These are phyloP conservation scores for Cornus controversa DNA, from an alignment of 148 eudicot species.

Conservation along the genomic window DNA sequence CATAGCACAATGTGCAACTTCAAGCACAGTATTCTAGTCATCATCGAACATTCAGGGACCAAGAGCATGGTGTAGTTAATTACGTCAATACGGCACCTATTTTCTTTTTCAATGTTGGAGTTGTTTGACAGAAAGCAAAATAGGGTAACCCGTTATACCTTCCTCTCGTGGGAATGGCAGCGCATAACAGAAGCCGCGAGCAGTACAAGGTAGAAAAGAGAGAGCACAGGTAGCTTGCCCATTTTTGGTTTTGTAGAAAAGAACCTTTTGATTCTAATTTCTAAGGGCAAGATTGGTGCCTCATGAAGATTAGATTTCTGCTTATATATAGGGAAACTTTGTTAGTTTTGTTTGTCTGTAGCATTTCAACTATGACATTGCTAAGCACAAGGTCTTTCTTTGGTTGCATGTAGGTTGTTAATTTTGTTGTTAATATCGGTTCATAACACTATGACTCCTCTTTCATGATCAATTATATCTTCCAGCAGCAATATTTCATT, in stretches of 20 bases:
- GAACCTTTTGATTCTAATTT: background rate
- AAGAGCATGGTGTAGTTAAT: too few relatives aligned
- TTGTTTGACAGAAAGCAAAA: background rate
- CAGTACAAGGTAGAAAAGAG: background rate
- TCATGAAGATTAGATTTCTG: background rate
- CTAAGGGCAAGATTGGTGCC: background rate
- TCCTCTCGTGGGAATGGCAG: slow-evolving; percentile 6
- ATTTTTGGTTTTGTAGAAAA: background rate
- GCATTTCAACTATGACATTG: background rate
- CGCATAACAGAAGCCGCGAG: background rate
- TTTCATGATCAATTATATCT: too few relatives aligned
- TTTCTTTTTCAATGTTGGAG: background rate
- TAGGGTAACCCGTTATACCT: background rate
- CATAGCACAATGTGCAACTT: too few relatives aligned
- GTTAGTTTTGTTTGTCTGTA: background rate
- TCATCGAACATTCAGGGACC: too few relatives aligned
- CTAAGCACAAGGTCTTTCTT: background rate
- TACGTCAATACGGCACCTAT: too few relatives aligned
- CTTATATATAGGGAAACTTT: background rate
- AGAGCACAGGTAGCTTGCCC: background rate
- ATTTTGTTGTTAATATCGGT: background rate
- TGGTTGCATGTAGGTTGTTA: background rate
- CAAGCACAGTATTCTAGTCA: too few relatives aligned
- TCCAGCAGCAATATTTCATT: too few relatives aligned
- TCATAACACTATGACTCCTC: background rate